Base-by-base conservation (phyloP, 305 asterid genomes). In the Petunia hybrid region DNA sequence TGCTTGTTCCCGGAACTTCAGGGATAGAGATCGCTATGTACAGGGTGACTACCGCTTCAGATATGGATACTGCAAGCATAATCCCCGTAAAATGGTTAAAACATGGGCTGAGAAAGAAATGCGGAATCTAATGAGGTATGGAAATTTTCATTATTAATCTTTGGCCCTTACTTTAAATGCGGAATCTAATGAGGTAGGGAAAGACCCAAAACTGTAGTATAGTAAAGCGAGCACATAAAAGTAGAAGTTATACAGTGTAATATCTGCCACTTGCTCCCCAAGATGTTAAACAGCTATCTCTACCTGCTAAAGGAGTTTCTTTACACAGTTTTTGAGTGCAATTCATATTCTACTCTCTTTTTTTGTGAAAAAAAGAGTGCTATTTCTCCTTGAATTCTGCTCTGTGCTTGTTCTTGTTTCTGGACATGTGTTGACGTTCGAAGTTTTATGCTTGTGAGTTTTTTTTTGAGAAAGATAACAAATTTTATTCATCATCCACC, bases 101-200 rank as follows among this genome's bases (percentile, higher is more conserved):
- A 92, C 98, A 53, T 96, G 98, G 99, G 97, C 99, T 80, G 98
- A 96, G 89, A 96, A 96, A 81, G 99, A 96, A 90, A 92, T 94
- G 99, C 92, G 98, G 86, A 96, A 96, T 91, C 97, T 94, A 46
- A 89, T 94, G 95, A 93, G 98, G 98, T 96, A 83, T 70, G 76
- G 35, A 35, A 42, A 59, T 5, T 61, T 59, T 66, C 46, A n/a
- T 22, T 80, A 64, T 81, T 41, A 5, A 64, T 43, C 31, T 36
- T 53, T 38, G 41, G 9, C 48, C 51, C 38, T 7, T 74, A 74
- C 48, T 22, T 22, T 22, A 22, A 22, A 22, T 22, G 22, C 22
- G 22, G 22, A 22, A 22, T 22, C 22, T 22, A 22, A 22, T 22
- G 36, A 42, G 40, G 59, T 16, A 69, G 40, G 8, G 16, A 22